Conservation (phyloP, 73 alveolate genomes). For the Halteria grandinella region DNA sequence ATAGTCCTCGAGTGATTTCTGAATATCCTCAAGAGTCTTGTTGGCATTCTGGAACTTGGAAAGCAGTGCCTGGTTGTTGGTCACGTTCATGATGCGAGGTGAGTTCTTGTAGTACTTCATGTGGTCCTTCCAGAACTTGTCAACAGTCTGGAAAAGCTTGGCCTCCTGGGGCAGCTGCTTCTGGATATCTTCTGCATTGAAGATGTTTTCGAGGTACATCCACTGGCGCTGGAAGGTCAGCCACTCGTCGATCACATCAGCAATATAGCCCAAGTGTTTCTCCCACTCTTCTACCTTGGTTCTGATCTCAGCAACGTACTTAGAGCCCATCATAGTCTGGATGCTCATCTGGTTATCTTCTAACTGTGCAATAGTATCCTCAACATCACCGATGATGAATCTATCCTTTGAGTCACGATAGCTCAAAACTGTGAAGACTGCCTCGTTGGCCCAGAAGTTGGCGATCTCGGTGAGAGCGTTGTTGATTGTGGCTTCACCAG, state of each 20-base stretch:
- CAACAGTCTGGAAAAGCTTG: slow-evolving; percentile 96
- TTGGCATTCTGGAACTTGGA: slow-evolving; percentile 90
- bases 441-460: slow-evolving; percentile 88
- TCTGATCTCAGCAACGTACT: slow-evolving; percentile 97
- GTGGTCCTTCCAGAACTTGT: slow-evolving; percentile 97
- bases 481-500: slow-evolving; percentile 96
- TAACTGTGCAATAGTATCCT: slow-evolving; percentile 90
- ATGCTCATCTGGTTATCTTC: slow-evolving; percentile 98
- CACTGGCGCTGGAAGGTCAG: slow-evolving; percentile 96
- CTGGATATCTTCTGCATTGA: slow-evolving; percentile 99
- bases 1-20: slow-evolving; percentile 96
- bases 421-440: slow-evolving; percentile 82
- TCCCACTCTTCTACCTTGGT: slow-evolving; percentile 98
- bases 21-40: slow-evolving; percentile 94
- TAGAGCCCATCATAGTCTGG: slow-evolving; percentile 96
- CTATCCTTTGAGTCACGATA: slow-evolving; percentile 96
- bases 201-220: slow-evolving; percentile 99
- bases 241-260: slow-evolving; percentile 99
- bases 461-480: slow-evolving; percentile 87
- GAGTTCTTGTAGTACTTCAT: slow-evolving; percentile 95
- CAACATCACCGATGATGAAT: slow-evolving; percentile 94
- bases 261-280: slow-evolving; percentile 91
- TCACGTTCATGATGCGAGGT: slow-evolving; percentile 90
- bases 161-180: slow-evolving; percentile 98
- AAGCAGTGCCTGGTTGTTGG: slow-evolving; percentile 94